Evolutionary conservation across 2,329 filamentous ascomycete species (phyloP), one percentile per base, ranked within the genome.

Genomic region (Apiospora rasikravindrae): DNA sequence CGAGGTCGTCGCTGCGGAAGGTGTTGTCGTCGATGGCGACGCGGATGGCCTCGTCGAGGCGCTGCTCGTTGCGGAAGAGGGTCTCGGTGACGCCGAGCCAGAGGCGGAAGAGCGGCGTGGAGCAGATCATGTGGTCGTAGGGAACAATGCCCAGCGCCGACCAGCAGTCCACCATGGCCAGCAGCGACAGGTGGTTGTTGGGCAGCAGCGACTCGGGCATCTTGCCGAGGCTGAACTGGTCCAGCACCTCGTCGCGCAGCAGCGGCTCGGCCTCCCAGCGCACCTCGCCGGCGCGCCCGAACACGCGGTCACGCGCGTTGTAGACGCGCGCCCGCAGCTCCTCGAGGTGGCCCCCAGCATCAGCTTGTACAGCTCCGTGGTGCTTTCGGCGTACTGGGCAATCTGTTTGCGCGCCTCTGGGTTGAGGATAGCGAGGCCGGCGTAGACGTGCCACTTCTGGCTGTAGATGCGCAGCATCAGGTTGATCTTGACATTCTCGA

Each of bases 101-200:
- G 75, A 99, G 90, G 69, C 96, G 93, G 86, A 99, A 99, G 67
- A 98, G 90, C 85, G 96, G 96, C 51, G 96, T 99, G 70, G 95
- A 98, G 85, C 96, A 99, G 77, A 99, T 97, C 95, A 99, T 99
- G 86, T 99, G 97, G 83, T 99, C 96, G 82, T 99, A 99, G 0
- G 96, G 96, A 67, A 97, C 93, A 78, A 98, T 99, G 45, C 91
- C 93, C 66, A 98, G 88, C 76, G 94, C 94, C 80, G 94, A 96
- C 96, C 96, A 99, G 84, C 96, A 98, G 84, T 99, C 96, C 61
- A 98, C 97, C 90, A 99, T 99, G 67, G 95, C 96, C 64, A 99
- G 88, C 72, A 99, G 87, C 80, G 92, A 95, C 42, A 99, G 88
- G 82, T 99, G 97, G 81, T 96, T 99, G 84, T 99, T 99, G 70